Evolutionary conservation across 768 basidiomycete genomes (phyloP).

Genomic region (Hericium coralloides): DNA sequence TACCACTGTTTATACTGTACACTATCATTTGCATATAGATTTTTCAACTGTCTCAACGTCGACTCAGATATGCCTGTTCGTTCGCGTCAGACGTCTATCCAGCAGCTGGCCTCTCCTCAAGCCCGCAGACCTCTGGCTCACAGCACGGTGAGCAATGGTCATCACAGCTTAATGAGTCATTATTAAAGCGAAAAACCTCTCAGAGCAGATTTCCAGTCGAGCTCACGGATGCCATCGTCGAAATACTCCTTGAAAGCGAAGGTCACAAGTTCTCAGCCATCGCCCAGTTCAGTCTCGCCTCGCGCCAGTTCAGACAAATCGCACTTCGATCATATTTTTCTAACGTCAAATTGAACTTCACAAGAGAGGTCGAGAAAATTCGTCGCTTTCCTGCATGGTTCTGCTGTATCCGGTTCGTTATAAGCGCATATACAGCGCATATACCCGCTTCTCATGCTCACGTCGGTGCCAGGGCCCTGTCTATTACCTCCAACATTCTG

Average conservation of each 20-base stretch:
- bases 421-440: constrained; percentile 7
- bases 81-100: background rate
- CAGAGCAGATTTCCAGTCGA: constrained; percentile 14
- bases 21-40: background rate
- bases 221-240: constrained; percentile 19
- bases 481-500: constrained; percentile 10
- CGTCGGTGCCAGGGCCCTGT: constrained; percentile 5
- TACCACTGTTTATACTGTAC: background rate
- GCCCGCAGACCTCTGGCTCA: background rate
- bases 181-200: background rate
- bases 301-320: constrained; percentile 20
- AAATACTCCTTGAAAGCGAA: constrained; percentile 10
- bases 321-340: constrained; percentile 21
- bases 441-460: background rate
- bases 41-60: background rate
- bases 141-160: background rate
- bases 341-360: constrained; percentile 10
- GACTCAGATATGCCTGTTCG: background rate
- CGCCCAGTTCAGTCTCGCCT: constrained; percentile 18
- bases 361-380: constrained; percentile 8
- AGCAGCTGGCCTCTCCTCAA: background rate
- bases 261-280: constrained; percentile 17
- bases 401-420: constrained; percentile 21
- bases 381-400: constrained; percentile 15
- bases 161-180: background rate